Conservation (phyloP, 1,284 basidiomycete species). For the Vanrija sp. region DNA sequence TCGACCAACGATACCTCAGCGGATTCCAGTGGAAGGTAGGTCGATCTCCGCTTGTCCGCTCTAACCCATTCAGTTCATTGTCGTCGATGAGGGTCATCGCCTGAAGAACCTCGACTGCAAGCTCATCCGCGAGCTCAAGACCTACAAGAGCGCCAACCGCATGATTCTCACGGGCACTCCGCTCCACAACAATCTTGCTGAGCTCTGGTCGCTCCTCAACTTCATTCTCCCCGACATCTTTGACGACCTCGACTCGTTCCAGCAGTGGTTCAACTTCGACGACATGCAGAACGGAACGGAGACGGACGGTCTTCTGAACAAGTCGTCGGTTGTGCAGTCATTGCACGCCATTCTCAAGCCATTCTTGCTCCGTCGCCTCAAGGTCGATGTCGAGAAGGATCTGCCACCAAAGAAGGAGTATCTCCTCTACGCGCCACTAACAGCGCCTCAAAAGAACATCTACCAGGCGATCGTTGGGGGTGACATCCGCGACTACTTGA, state of each 20-base stretch:
- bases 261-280: constrained; percentile 68
- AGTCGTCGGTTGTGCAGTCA: constrained; percentile 61
- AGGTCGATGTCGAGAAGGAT: constrained; percentile 80
- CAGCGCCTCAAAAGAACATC: constrained; percentile 70
- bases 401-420: constrained; percentile 89
- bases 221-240: constrained; percentile 93
- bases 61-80: constrained; percentile 60
- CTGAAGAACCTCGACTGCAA: constrained; percentile 58
- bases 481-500: constrained; percentile 62
- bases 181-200: constrained; percentile 87
- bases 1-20: constrained; percentile 64
- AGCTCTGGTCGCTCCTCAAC: constrained; percentile 92
- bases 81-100: constrained; percentile 93
- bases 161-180: constrained; percentile 94
- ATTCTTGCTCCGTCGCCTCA: constrained; percentile 87
- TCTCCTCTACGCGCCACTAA: constrained; percentile 85
- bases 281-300: constrained; percentile 30
- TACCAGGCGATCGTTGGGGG: constrained; percentile 75
- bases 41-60: not conserved
- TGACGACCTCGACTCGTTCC: constrained; percentile 81
- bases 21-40: constrained; percentile 68
- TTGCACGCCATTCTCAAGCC: constrained; percentile 91
- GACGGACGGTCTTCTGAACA: constrained; percentile 55
- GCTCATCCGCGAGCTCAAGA: constrained; percentile 86
- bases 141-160: constrained; percentile 75